Conservation (phyloP, 2,329 filamentous ascomycete genomes). For the Calonectria multiphialidica region DNA sequence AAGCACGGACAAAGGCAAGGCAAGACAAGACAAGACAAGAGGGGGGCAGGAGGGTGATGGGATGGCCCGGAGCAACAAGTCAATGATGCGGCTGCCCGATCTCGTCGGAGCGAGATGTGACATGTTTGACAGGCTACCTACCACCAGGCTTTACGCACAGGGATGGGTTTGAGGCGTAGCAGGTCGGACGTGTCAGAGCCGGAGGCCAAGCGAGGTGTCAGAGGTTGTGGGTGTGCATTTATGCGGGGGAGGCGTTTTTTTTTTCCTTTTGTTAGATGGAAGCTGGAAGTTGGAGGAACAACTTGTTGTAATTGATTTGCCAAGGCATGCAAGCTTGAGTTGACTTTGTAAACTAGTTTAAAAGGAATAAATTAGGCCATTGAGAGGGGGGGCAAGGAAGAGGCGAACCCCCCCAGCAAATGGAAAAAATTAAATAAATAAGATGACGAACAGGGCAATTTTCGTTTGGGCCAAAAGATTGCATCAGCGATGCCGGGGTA, state of each 20-base stretch:
- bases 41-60: slow-evolving; percentile 6
- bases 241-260: slow-evolving; percentile 40
- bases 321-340: slow-evolving; percentile 19
- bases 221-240: slow-evolving; percentile 21
- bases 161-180: slow-evolving; percentile 19
- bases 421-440: background rate
- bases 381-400: slow-evolving; percentile 18
- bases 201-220: slow-evolving; percentile 17
- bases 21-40: too few relatives aligned
- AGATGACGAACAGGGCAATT: slow-evolving; percentile 2
- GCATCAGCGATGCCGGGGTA: slow-evolving; percentile 5
- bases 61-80: slow-evolving; percentile 23
- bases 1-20: slow-evolving; percentile 30
- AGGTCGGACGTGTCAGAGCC: slow-evolving; percentile 13
- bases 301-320: slow-evolving; percentile 36
- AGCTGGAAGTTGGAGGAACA: slow-evolving; percentile 17
- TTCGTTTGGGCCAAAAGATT: background rate
- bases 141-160: background rate
- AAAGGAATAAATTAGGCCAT: slow-evolving; percentile 26
- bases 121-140: slow-evolving; percentile 16
- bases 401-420: background rate
- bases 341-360: slow-evolving; percentile 34
- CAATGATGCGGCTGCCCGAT: slow-evolving; percentile 26
- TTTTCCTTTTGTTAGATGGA: slow-evolving; percentile 23
- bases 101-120: slow-evolving; percentile 22